A percentile compares a stretch with the other conserved stretches of the same genome.
Evolutionary conservation across 306 rosid species (phyloP).

Genomic region (Crotalaria pallida): DNA sequence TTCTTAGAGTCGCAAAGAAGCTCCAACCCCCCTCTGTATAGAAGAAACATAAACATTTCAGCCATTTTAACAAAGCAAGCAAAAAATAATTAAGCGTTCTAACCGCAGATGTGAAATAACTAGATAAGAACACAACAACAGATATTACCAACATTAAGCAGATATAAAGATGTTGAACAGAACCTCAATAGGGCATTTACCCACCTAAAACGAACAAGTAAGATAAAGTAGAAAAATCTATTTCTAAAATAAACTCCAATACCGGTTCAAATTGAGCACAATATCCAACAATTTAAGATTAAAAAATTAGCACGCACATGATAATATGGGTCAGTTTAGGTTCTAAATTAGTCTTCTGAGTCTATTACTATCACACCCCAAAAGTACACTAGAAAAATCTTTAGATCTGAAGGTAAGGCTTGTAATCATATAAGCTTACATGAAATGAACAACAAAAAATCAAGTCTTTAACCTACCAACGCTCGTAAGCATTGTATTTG

Average conservation of each 20-base stretch:
- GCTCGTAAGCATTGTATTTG: background rate
- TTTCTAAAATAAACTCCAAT: background rate
- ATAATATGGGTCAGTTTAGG: background rate
- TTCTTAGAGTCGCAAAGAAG: conserved; percentile 88
- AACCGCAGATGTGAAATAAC: background rate
- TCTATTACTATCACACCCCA: background rate
- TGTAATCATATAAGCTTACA: background rate
- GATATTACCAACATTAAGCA: background rate
- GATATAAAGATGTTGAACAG: background rate
- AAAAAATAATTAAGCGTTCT: background rate
- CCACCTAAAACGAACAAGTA: background rate
- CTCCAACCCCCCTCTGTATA: conserved; percentile 82
- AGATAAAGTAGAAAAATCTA: background rate
- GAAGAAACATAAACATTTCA: background rate
- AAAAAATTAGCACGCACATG: background rate
- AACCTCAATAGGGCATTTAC: too few relatives aligned
- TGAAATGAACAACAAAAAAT: background rate
- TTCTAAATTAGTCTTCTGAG: background rate
- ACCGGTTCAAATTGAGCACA: background rate
- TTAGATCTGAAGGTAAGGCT: background rate
- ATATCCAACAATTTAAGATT: background rate
- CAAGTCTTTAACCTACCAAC: background rate
- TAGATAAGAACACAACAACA: background rate
- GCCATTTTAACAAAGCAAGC: conserved; percentile 21
- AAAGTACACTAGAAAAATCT: background rate